phyloP scores from a whole-genome alignment of 345 rosid genomes.

The Lumnitzera littorea region DNA sequence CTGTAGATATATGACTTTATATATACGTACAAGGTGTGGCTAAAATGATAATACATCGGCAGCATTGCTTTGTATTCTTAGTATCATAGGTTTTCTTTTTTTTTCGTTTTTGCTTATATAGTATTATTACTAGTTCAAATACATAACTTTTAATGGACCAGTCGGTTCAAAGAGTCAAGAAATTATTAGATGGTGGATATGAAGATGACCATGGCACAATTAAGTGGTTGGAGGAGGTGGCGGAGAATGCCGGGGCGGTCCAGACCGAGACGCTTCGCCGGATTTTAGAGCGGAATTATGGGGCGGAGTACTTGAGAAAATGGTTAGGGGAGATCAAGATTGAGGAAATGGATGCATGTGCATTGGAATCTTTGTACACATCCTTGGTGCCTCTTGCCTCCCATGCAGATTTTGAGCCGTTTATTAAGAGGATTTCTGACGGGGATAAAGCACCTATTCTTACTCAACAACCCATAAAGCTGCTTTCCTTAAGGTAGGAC shows the following conservation, averaged over 20 bases:
- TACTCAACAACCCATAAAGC: slow-evolving; percentile 57
- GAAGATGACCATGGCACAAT: slow-evolving; percentile 33
- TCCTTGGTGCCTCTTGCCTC: slow-evolving; percentile 71
- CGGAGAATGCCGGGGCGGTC: slow-evolving; percentile 40
- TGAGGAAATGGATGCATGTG: slow-evolving; percentile 41
- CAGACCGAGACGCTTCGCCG: slow-evolving; percentile 66
- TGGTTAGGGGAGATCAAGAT: slow-evolving; percentile 48
- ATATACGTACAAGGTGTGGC: too few relatives aligned
- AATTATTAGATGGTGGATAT: slow-evolving; percentile 8
- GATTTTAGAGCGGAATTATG: slow-evolving; percentile 55
- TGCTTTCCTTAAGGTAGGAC: slow-evolving; percentile 70
- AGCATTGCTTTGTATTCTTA: too few relatives aligned
- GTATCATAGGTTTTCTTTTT: too few relatives aligned
- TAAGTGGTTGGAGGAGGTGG: slow-evolving; percentile 52
- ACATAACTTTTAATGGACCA: background rate
- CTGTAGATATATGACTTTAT: too few relatives aligned
- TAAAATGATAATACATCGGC: too few relatives aligned
- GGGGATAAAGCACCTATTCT: slow-evolving; percentile 74
- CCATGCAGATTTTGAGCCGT: slow-evolving; percentile 82
- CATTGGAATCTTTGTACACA: slow-evolving; percentile 61
- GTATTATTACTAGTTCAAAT: too few relatives aligned
- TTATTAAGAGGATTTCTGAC: slow-evolving; percentile 70
- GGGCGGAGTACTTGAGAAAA: slow-evolving; percentile 58
- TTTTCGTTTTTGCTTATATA: too few relatives aligned
- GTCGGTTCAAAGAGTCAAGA: background rate